Conservation (phyloP, 805 yeast genomes). For the Saccharomycopsis sp. region DNA sequence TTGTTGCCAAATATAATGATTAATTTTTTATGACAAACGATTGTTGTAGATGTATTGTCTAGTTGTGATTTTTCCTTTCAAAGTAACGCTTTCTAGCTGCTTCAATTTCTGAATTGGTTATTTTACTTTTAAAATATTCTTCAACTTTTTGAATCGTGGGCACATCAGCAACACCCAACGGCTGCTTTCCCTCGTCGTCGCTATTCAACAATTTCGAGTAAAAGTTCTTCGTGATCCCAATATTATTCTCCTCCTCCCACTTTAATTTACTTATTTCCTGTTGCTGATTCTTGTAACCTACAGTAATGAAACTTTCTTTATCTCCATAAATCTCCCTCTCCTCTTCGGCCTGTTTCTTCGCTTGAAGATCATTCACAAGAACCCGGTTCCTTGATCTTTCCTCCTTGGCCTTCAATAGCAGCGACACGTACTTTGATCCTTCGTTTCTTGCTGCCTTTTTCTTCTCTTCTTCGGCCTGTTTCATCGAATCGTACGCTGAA, state of each 20-base stretch:
- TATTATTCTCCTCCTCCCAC: background rate
- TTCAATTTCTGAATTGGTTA: background rate
- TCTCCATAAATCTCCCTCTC: constrained; percentile 31
- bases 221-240: constrained; percentile 19
- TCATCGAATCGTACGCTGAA: constrained; percentile 37
- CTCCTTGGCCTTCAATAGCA: constrained; percentile 1
- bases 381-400: constrained; percentile 5
- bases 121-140: background rate
- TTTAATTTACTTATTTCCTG: constrained; percentile 24
- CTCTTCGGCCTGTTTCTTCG: constrained; percentile 20
- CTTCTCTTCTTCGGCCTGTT: constrained; percentile 25
- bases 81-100: background rate
- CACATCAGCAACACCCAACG: background rate
- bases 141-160: background rate
- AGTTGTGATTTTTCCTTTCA: background rate
- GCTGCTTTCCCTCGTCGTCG: constrained; percentile 20
- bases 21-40: too few relatives aligned
- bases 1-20: too few relatives aligned
- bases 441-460: constrained; percentile 10
- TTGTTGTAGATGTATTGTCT: background rate
- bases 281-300: constrained; percentile 34
- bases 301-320: constrained; percentile 37
- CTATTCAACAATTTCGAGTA: constrained; percentile 22
- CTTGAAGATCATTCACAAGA: background rate
- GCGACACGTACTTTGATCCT: constrained; percentile 2